Conservation (phyloP, 805 yeast species). For the Teunomyces gatunensis region DNA sequence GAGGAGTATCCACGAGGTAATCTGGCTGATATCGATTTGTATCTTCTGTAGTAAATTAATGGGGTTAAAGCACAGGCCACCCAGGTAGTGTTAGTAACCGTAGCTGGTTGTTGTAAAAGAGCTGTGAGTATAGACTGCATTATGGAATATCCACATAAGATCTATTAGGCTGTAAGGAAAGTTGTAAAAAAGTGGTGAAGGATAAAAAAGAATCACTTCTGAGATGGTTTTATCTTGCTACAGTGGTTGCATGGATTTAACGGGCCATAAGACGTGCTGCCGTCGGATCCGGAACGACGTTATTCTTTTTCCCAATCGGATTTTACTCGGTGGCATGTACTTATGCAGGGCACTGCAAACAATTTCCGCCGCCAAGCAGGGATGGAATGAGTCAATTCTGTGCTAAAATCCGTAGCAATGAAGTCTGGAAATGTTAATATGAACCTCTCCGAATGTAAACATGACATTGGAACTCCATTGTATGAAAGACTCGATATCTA, state of each 20-base stretch:
- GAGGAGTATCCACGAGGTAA: constrained; percentile 9
- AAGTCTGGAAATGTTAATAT: no score
- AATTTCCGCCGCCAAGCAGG: background rate
- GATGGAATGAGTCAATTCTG: background rate
- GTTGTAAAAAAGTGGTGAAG: background rate
- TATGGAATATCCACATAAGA: background rate
- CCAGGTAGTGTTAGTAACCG: background rate
- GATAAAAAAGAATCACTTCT: background rate
- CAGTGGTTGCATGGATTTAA: background rate
- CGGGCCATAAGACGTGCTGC: background rate
- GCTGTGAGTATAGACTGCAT: background rate
- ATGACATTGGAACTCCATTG: no score
- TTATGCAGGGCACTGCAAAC: background rate
- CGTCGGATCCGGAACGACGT: constrained; percentile 4
- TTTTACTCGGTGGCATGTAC: background rate
- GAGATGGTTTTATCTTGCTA: background rate
- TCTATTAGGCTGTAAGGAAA: background rate
- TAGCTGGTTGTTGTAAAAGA: background rate
- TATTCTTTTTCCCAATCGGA: constrained; percentile 2
- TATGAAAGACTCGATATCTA: background rate
- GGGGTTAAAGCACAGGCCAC: background rate
- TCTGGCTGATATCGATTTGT: background rate
- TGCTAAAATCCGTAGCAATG: background rate
- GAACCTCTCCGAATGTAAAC: no score
- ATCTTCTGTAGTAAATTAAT: background rate